Percentiles rank a stretch among this genome's conserved stretches.
Conservation (phyloP, 768 basidiomycete species). For the Mycena leptocephala region DNA sequence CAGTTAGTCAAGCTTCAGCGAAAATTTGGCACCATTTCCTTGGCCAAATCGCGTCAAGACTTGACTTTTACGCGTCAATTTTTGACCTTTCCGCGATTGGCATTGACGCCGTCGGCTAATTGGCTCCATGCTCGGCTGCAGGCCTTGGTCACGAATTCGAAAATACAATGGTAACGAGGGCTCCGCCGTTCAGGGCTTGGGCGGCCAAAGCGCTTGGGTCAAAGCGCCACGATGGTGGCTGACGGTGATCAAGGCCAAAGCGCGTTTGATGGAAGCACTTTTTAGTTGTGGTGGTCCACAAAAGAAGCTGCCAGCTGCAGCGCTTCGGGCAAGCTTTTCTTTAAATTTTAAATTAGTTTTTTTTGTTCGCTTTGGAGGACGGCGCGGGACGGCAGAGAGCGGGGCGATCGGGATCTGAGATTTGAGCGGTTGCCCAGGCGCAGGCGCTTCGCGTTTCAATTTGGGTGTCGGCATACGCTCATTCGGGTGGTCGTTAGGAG, state of each 20-base stretch:
- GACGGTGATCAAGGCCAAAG: slow-evolving; percentile 19
- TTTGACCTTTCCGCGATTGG: slow-evolving; percentile 16
- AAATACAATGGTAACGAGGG: neutral
- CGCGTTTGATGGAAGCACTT: slow-evolving; percentile 26
- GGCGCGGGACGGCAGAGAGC: neutral
- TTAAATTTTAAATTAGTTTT: neutral
- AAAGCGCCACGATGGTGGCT: neutral
- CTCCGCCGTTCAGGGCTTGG: neutral
- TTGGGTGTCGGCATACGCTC: neutral
- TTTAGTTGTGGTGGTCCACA: neutral
- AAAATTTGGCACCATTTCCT: neutral
- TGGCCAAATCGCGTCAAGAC: slow-evolving; percentile 1
- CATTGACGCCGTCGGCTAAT: slow-evolving; percentile 19
- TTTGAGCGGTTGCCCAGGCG: slow-evolving; percentile 7
- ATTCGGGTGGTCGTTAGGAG: slow-evolving; percentile 12
- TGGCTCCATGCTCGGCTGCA: slow-evolving; percentile 16
- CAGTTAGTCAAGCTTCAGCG: neutral
- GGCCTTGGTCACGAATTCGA: neutral
- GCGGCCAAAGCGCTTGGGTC: neutral
- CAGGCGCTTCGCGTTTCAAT: slow-evolving; percentile 27
- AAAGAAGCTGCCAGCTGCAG: neutral
- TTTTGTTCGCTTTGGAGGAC: neutral
- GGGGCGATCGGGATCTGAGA: slow-evolving; percentile 22
- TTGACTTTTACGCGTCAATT: slow-evolving; percentile 1
- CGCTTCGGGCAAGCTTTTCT: neutral